Conservation (phyloP, 1,139 yeast genomes). For the Scheffersomyces titani region DNA sequence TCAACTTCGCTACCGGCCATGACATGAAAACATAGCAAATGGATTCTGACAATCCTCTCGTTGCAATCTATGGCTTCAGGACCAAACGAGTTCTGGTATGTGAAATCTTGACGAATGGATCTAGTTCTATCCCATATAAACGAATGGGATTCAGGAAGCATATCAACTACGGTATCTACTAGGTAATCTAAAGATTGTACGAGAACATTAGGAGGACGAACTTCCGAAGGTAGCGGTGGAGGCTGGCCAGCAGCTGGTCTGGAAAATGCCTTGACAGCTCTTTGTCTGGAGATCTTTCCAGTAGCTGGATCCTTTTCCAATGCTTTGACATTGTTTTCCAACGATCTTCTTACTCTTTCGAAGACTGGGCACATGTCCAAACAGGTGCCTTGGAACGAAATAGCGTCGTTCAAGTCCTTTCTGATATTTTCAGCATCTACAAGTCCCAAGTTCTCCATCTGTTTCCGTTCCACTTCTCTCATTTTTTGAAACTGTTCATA, state of each 20-base stretch:
- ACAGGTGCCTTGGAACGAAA: conserved; percentile 85
- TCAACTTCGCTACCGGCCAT: conserved; percentile 83
- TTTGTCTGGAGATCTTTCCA: conserved; percentile 59
- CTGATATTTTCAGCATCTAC: conserved; percentile 88
- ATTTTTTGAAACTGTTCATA: conserved; percentile 62
- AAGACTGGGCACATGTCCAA: conserved; percentile 92
- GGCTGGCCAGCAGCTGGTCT: conserved; percentile 99
- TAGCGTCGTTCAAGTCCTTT: conserved; percentile 84
- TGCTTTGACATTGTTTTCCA: conserved; percentile 82
- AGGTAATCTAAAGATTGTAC: conserved; percentile 68
- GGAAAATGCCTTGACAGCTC: conserved; percentile 90
- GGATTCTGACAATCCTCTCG: conserved; percentile 89
- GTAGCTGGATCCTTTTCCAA: conserved; percentile 71
- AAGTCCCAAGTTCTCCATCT: conserved; percentile 79
- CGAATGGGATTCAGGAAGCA: conserved; percentile 82
- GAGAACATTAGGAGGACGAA: conserved; percentile 84
- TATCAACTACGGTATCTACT: conserved; percentile 59
- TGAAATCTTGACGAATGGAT: conserved; percentile 94
- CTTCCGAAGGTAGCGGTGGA: conserved; percentile 96
- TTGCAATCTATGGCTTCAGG: conserved; percentile 93
- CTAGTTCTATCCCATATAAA: conserved; percentile 99
- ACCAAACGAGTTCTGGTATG: conserved; percentile 92
- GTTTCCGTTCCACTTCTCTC: conserved; percentile 73
- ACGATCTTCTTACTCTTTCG: conserved; percentile 85
- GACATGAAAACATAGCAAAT: conserved; percentile 75